phyloP scores from a whole-genome alignment of 495 filamentous ascomycete species.

The Niebla homalea region DNA sequence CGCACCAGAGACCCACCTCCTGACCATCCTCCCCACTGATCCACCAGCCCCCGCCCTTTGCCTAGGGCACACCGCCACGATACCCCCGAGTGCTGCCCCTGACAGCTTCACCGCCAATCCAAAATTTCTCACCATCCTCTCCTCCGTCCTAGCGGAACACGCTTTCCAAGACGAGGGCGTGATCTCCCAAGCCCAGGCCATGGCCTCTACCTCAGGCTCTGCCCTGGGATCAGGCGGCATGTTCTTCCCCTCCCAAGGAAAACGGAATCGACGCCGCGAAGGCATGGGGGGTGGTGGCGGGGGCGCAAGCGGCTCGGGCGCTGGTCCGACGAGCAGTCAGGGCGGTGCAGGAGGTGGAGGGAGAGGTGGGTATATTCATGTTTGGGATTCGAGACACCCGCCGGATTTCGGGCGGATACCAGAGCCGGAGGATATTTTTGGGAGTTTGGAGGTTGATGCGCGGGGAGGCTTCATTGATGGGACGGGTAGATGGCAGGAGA shows the following conservation, averaged over 20 bases:
- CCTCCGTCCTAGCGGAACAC: slow-evolving; percentile 55
- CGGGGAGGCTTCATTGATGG: slow-evolving; percentile 55
- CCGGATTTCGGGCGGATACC: slow-evolving; percentile 87
- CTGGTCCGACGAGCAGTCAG: slow-evolving; percentile 65
- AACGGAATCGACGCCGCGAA: not conserved
- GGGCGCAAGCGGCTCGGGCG: slow-evolving; percentile 41
- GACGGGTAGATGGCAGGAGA: slow-evolving; percentile 42
- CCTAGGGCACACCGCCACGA: slow-evolving; percentile 56
- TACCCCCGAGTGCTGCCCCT: slow-evolving; percentile 58
- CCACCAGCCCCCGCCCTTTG: slow-evolving; percentile 57
- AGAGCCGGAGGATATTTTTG: slow-evolving; percentile 83
- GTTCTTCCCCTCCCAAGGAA: slow-evolving; percentile 38
- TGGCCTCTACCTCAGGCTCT: slow-evolving; percentile 65
- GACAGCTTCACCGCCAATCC: slow-evolving; percentile 65
- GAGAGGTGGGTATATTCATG: slow-evolving; percentile 77
- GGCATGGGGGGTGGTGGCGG: slow-evolving; percentile 29
- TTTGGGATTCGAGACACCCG: slow-evolving; percentile 68
- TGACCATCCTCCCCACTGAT: slow-evolving; percentile 61
- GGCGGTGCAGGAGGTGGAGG: slow-evolving; percentile 75
- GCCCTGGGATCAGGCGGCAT: slow-evolving; percentile 52
- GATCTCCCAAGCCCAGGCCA: slow-evolving; percentile 60
- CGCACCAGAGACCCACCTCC: slow-evolving; percentile 36
- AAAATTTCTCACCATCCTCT: slow-evolving; percentile 59
- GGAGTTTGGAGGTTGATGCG: slow-evolving; percentile 75
- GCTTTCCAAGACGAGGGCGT: slow-evolving; percentile 61